Evolutionary conservation across 2,329 filamentous ascomycete species (phyloP), one percentile per base, ranked within the genome.

Genomic region (Ceratocystis cubensis): DNA sequence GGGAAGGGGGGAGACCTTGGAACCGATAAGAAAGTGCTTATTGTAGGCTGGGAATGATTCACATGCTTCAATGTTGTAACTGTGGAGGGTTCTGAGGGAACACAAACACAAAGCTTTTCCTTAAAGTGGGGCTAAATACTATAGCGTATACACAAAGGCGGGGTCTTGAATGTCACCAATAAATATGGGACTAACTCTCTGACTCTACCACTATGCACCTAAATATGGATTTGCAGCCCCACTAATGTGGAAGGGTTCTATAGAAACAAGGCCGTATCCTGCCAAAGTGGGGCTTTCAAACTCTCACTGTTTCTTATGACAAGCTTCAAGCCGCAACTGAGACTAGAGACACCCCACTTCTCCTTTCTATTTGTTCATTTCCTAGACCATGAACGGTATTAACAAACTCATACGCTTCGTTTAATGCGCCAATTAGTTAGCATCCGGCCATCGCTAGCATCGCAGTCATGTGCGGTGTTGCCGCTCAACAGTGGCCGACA

Each of bases 21-120:
- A 56, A 56, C 22, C 1, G 13, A 13, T 1, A 56, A 28, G 25
- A 28, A 20, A 20, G 33, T 10, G 37, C 37, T 41, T 41, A 13
- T 13, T 41, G 37, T 41, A 41, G 37, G 37, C 37, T 41, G 17
- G 33, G 30, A 59, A 37, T n/a, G 17, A 37, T 30, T 59, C 56
- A 37, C 56, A 41, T 41, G 37, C 37, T 41, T 57, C 8, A 28
- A 28, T 17, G 53, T 33, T 28, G 30, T 28, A 57, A 57, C 30
- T 37, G 28, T 37, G 28, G 56, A 59, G 53, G n/a, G 17, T 22
- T 57, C 28, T 57, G 25, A 33, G 56, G 56, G 56, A 59, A 59
- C 56, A 59, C 56, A 59, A 37, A 59, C 28, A 59, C 56, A 59
- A 59, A 59, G 56, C 56, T 59, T 59, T 59, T 59, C 15, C 10